Evolutionary conservation across 1,284 basidiomycete genomes (phyloP), one percentile per base, ranked within the genome.

Genomic region (Tremellales sp.): DNA sequence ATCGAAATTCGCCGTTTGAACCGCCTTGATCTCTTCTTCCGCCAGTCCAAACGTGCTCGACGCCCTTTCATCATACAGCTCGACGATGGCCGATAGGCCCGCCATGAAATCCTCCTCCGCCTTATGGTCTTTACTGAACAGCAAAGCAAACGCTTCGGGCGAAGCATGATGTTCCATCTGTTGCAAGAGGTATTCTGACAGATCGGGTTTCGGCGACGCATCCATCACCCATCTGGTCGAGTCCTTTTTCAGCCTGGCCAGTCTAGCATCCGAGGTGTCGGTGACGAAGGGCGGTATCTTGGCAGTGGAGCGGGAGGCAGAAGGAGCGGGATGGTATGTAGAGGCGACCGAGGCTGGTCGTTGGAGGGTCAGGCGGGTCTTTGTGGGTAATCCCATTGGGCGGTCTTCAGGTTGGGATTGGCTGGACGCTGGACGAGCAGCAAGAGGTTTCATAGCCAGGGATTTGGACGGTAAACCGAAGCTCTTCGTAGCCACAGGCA

Each of bases 101-200:
- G 79, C 77, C 49, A 97, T 80, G 61, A 87, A 86, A 66, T 98
- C 95, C 62, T 92, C 93, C 57, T 98, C 86, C 2, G 92, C 89
- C 57, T 87, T 88, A 70, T 98, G 94, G 65, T 97, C 94, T 56
- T 87, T 89, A 66, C 92, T 95, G 76, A 98, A 99, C 36, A 98
- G 77, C 29, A 82, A 81, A 5, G 79, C 74, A n/a, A 86, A 70
- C 3, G 97, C 74, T 5, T 90, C 86, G 48, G 84, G 83, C 10
- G 86, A 85, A 12, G 81, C 78, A 61, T 87, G 80, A 1, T 83
- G 78, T 58, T 95, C 91, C 87, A 97, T 95, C 70, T 98, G 95
- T 55, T 80, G 80, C 53, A 91, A 86, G 31, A 99, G 76, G 12
- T 85, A 75, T 39, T 97, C 94, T 32, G 86, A 80, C 16, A 95